These are phyloP conservation scores for Oryza officinalis DNA, from an alignment of 176 grass and related monocot genomes.

Conservation along the genomic window DNA sequence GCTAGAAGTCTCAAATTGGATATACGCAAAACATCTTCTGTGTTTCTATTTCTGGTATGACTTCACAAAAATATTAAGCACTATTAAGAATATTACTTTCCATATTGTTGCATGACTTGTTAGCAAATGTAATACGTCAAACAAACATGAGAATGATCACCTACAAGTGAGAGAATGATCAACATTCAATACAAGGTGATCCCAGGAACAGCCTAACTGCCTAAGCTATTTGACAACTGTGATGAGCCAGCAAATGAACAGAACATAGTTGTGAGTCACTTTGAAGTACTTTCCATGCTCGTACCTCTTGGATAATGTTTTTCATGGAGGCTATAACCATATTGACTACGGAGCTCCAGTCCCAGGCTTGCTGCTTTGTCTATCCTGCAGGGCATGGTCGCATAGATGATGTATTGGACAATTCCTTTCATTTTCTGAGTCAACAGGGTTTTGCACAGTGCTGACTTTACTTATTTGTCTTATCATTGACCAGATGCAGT, in stretches of 20 bases:
- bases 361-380: not conserved
- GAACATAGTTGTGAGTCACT: not conserved
- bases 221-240: not conserved
- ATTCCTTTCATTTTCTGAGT: not conserved
- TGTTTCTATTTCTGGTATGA: conserved; percentile 2
- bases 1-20: not conserved
- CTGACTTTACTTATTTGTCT: conserved; percentile 23
- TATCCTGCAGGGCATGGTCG: conserved; percentile 15
- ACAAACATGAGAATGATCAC: conserved; percentile 2
- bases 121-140: conserved; percentile 3
- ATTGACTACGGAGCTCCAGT: not conserved
- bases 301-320: not conserved
- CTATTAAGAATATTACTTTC: not conserved
- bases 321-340: not conserved
- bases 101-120: conserved; percentile 25
- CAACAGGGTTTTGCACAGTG: not conserved
- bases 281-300: not conserved
- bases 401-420: conserved; percentile 29
- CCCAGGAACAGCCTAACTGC: not conserved
- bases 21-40: not conserved
- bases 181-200: not conserved
- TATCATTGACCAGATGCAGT: conserved; percentile 22
- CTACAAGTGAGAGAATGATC: too few relatives aligned
- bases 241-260: not conserved
- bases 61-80: not conserved